Evolutionary conservation across 805 yeast species (phyloP), one percentile per base, ranked within the genome.

Genomic region (Spathaspora hagerdaliae): DNA sequence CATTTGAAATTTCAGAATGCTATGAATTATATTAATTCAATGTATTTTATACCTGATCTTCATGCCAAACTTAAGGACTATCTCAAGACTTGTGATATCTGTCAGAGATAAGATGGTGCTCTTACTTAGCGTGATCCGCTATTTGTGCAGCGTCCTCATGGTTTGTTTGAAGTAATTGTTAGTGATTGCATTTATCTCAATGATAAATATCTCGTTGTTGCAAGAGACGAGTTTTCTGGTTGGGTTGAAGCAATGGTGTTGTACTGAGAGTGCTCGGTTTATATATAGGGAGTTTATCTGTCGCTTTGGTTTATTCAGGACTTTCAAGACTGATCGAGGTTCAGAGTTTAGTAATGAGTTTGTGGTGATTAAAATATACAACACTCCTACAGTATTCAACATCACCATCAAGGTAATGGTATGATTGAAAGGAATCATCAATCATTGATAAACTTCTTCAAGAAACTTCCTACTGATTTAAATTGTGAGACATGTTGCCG

Each of bases 151-250:
- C 11, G 24, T n/a, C 41, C 41, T 11, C 19, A 2, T 9, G 32
- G 41, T 26, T 12, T 38, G 13, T 38, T 15, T 7, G 15, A 27
- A 15, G 27, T 32, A 26, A 27, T 38, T n/a, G 41, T 38, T 11
- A 26, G 41, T 27, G 41, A 38, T n/a, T 26, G 32, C 31, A 27
- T 38, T 15, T 7, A 27, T 7, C 24, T 38, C 10, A 9, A 13
- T 10, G 15, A 38, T 27, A 27, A 24, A 12, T 38, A 26, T 7
- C 13, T 38, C 24, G 41, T 38, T 12, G 32, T 38, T n/a, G 41
- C 41, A 7, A 7, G 41, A 26, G 41, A 38, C n/a, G 41, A 38
- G 27, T 38, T 38, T n/a, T n/a, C 24, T 5, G 41, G 41, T 7
- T 38, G 41, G 41, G 31, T n/a, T 6, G 41, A 38, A 38, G 41